phyloP scores from a whole-genome alignment of 768 basidiomycete species.

The Amyloporia xantha region DNA sequence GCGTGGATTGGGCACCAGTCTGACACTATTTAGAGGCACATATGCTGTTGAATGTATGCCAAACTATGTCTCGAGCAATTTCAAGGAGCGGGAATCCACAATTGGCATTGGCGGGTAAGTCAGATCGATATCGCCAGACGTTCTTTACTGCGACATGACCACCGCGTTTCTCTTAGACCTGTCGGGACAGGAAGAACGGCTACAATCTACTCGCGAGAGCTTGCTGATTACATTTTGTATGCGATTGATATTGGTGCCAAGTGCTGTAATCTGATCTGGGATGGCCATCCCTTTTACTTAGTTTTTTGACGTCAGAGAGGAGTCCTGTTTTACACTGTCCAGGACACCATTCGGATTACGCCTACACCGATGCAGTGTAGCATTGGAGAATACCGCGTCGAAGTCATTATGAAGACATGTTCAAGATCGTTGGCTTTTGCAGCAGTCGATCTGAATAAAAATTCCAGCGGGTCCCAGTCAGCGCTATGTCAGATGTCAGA shows the following conservation, averaged over 20 bases:
- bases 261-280: too few species aligned
- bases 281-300: too few species aligned
- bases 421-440: slow-evolving; percentile 39
- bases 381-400: slow-evolving; percentile 77
- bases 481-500: too few species aligned
- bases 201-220: too few species aligned
- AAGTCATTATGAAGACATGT: slow-evolving; percentile 42
- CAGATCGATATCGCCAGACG: not conserved
- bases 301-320: too few species aligned
- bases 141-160: not conserved
- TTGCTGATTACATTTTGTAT: too few species aligned
- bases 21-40: slow-evolving; percentile 50
- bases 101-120: slow-evolving; percentile 95
- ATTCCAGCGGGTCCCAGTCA: too few species aligned
- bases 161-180: slow-evolving; percentile 48
- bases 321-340: too few species aligned
- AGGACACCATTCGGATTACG: slow-evolving; percentile 61
- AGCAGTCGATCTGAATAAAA: slow-evolving; percentile 57
- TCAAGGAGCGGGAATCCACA: slow-evolving; percentile 91
- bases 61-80: slow-evolving; percentile 77
- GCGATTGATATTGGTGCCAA: too few species aligned
- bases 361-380: slow-evolving; percentile 84
- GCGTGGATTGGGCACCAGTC: not conserved
- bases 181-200: slow-evolving; percentile 99
- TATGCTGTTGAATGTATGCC: slow-evolving; percentile 91